phyloP scores from a whole-genome alignment of 768 basidiomycete genomes.

The Lyophyllum atratum region DNA sequence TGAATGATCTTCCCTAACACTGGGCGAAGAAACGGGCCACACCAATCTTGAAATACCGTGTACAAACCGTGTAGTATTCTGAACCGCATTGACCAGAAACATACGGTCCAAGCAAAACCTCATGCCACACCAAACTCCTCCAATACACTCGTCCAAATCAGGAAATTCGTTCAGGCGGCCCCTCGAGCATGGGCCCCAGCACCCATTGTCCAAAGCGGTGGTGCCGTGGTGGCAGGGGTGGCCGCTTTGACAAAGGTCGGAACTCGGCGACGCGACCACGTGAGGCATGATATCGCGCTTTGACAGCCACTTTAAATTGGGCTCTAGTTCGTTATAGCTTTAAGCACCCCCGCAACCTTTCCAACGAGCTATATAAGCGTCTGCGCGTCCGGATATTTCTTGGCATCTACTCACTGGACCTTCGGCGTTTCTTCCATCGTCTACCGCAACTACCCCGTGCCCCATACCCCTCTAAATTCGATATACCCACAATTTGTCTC shows the following conservation, averaged over 20 bases:
- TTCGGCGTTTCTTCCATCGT: background rate
- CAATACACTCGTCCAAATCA: too few relatives aligned
- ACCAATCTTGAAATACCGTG: too few relatives aligned
- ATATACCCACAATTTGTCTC: background rate
- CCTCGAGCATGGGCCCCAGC: constrained; percentile 4
- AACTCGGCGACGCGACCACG: constrained; percentile 1
- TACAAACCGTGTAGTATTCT: too few relatives aligned
- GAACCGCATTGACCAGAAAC: too few relatives aligned
- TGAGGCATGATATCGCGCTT: too few relatives aligned
- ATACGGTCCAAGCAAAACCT: too few relatives aligned
- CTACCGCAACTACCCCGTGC: background rate
- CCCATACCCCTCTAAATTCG: background rate
- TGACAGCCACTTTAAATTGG: too few relatives aligned
- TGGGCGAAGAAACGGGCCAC: too few relatives aligned
- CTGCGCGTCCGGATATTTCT: background rate
- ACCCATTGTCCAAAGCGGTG: background rate
- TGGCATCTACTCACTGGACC: background rate
- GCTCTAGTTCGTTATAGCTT: background rate
- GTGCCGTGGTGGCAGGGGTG: background rate
- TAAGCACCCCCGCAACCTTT: background rate
- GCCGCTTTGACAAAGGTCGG: constrained; percentile 8
- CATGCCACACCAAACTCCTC: too few relatives aligned
- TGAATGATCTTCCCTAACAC: too few relatives aligned
- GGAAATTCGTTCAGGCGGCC: too few relatives aligned
- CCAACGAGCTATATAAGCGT: background rate